These are phyloP conservation scores for Syzygium jambos DNA, from an alignment of 345 rosid species.

Conservation along the genomic window DNA sequence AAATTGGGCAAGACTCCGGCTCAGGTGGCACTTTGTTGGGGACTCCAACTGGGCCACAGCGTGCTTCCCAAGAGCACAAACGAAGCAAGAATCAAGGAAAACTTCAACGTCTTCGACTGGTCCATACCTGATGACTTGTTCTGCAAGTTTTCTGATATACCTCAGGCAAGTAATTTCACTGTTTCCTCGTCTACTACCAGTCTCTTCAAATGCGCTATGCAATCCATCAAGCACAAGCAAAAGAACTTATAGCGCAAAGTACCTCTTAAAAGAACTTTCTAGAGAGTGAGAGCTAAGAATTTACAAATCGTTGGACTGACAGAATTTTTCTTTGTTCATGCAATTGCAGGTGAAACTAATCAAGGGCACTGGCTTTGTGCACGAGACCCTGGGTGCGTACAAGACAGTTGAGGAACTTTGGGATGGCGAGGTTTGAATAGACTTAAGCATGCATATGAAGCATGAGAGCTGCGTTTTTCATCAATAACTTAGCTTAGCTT, in stretches of 20 bases:
- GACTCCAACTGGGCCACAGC: constrained; percentile 78
- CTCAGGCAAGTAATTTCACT: constrained; percentile 28
- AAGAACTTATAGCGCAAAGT: not conserved
- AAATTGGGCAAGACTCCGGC: constrained; percentile 76
- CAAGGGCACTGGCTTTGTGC: constrained; percentile 41
- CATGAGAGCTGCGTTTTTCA: not conserved
- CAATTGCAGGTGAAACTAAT: constrained; percentile 65
- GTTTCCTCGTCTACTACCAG: not conserved
- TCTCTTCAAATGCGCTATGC: not conserved
- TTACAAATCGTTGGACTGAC: not conserved
- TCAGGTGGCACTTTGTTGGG: constrained; percentile 84
- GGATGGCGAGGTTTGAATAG: constrained; percentile 75
- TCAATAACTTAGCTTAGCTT: not conserved
- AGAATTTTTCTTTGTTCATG: not conserved
- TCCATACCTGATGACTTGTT: constrained; percentile 68
- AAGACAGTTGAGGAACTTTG: constrained; percentile 65
- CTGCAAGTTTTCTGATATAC: constrained; percentile 56
- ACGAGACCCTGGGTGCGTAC: constrained; percentile 47
- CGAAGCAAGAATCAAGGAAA: constrained; percentile 64
- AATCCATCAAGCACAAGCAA: not conserved
- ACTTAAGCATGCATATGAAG: not conserved
- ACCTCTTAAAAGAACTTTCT: not conserved
- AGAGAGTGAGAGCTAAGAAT: not conserved
- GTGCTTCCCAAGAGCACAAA: constrained; percentile 82
- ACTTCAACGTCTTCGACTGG: constrained; percentile 67